Evolutionary conservation across 345 rosid species (phyloP).

Genomic region (Melaleuca alternifolia): DNA sequence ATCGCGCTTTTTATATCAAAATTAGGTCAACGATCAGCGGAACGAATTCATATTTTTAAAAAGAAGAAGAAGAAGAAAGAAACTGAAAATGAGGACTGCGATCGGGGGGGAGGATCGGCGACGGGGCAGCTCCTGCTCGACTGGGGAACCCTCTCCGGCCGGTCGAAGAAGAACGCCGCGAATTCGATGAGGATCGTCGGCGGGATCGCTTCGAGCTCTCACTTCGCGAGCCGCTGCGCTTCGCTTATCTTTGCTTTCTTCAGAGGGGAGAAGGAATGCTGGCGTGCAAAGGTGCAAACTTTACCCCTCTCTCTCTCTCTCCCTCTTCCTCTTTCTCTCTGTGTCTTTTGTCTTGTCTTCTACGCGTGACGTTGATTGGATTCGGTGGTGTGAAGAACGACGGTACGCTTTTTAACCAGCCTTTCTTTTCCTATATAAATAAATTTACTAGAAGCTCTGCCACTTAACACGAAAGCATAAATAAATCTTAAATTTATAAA

Average conservation of each 20-base stretch:
- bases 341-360: background rate
- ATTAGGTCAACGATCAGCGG: background rate
- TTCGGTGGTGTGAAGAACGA: background rate
- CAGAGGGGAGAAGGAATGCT: background rate
- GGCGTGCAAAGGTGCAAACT: background rate
- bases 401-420: background rate
- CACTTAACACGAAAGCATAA: too few species aligned
- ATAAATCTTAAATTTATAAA: too few species aligned
- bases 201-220: too few species aligned
- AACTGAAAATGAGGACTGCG: background rate
- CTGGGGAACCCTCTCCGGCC: background rate
- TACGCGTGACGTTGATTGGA: background rate
- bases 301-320: background rate
- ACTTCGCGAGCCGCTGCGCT: background rate
- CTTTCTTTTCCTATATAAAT: background rate
- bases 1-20: background rate
- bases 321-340: background rate
- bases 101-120: background rate
- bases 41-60: background rate
- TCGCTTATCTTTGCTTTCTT: background rate
- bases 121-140: background rate
- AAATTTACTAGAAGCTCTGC: too few species aligned
- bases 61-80: background rate
- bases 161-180: background rate
- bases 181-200: background rate